Evolutionary conservation across 768 basidiomycete genomes (phyloP), one percentile per base, ranked within the genome.

Genomic region (Coprinellus micaceus): DNA sequence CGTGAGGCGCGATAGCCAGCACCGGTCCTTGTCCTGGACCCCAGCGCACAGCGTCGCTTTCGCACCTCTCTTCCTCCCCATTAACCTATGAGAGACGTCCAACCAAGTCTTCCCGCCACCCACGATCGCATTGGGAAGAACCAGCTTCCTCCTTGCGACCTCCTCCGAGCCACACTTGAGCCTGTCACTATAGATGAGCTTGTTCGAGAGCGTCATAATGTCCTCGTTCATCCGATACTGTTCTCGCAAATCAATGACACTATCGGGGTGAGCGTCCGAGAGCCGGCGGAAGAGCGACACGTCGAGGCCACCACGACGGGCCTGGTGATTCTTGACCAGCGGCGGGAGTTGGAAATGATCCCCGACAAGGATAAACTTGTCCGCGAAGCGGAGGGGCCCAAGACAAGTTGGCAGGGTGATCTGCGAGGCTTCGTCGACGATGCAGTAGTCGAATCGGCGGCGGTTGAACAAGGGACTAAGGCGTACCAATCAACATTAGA

Each of bases 321-420:
- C 96, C 12, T 78, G 80, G 0, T 71, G 76, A 65, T 89, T 94
- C 50, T 88, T 87, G 28, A 97, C 92, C 93, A 98, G 80, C 0
- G 97, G 97, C 10, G 96, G 96, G 2, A 99, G 83, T 64, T 99
- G 97, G 74, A 89, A 93, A 71, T 99, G 97, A 66, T 98, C 97
- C 6, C 97, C 97, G 17, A 98, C 96, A 12, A 98, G 85, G 4
- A 98, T 83, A 61, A 98, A 99, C 40, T 80, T 91, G 50, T 94
- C 82, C 1, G 95, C 94, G 63, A 88, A 91, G 1, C 94, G 85
- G 2, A 98, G 74, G 0, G 97, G 97, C 4, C 97, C 97, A 1
- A 98, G 76, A 64, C 94, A 98, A 0, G 94, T 96, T 0, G 97
- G 97, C 1, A 98, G 71, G 0, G 97, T 98, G 60, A 98, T 94